These are phyloP conservation scores for Gymnopilus junonius DNA, from an alignment of 768 basidiomycete species.

Conservation along the genomic window DNA sequence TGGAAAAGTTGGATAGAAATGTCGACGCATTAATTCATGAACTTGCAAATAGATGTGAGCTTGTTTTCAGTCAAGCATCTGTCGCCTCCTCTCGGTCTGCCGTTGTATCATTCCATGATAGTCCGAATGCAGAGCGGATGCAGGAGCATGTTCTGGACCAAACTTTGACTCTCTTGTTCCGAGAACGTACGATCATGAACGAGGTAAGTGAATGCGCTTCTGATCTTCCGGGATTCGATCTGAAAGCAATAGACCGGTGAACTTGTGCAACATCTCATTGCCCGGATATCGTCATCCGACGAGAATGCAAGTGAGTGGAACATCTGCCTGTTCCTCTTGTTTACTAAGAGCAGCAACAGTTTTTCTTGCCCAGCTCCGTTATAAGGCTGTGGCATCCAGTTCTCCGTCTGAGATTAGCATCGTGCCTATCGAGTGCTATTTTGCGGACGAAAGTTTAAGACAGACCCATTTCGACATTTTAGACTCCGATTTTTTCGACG, in stretches of 20 bases:
- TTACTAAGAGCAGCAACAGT: constrained; percentile 40
- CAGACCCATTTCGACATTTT: constrained; percentile 54
- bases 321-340: neutral
- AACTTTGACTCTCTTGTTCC: constrained; percentile 30
- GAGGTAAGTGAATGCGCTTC: constrained; percentile 47
- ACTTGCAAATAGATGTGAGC: constrained; percentile 61
- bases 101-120: constrained; percentile 37
- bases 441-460: constrained; percentile 45
- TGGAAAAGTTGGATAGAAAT: constrained; percentile 68
- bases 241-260: constrained; percentile 42
- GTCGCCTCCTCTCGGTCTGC: constrained; percentile 68
- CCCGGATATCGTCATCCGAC: constrained; percentile 45
- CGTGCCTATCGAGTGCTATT: constrained; percentile 58
- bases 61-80: constrained; percentile 65
- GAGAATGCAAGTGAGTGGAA: constrained; percentile 27
- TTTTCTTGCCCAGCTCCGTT: constrained; percentile 58
- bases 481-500: constrained; percentile 82
- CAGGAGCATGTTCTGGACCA: constrained; percentile 35
- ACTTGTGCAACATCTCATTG: constrained; percentile 56
- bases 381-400: constrained; percentile 43
- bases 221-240: constrained; percentile 25
- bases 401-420: constrained; percentile 48
- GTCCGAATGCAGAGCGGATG: constrained; percentile 31
- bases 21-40: constrained; percentile 67
- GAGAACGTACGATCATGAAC: constrained; percentile 59